phyloP scores from a whole-genome alignment of 495 filamentous ascomycete species.

The Hypoxylon fuscum region DNA sequence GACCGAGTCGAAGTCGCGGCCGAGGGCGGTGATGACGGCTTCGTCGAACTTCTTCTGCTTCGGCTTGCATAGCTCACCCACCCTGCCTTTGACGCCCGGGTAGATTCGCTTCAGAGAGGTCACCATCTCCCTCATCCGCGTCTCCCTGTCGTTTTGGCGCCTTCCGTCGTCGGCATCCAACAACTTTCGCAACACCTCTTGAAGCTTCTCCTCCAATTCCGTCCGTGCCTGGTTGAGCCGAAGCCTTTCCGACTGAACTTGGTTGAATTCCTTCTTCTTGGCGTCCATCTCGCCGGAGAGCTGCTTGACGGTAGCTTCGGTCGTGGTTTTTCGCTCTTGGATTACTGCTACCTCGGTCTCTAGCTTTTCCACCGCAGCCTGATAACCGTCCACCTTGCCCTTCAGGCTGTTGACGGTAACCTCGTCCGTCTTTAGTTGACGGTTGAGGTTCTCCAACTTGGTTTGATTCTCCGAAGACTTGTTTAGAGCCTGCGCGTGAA shows the following conservation, averaged over 20 bases:
- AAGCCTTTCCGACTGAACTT: conserved; percentile 83
- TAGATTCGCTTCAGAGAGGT: conserved; percentile 88
- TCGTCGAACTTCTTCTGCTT: conserved; percentile 96
- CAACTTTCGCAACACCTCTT: conserved; percentile 79
- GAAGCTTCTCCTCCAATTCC: conserved; percentile 90
- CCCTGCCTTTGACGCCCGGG: conserved; percentile 87
- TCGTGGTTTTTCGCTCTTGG: conserved; percentile 68
- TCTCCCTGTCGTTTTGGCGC: conserved; percentile 83
- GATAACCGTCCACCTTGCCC: conserved; percentile 80
- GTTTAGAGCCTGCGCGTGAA: conserved; percentile 86
- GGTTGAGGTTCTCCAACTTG: conserved; percentile 82
- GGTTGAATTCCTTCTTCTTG: conserved; percentile 91
- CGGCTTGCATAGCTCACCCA: conserved; percentile 92
- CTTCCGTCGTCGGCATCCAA: conserved; percentile 83
- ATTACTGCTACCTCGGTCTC: conserved; percentile 76
- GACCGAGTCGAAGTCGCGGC: conserved; percentile 91
- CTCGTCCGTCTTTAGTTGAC: conserved; percentile 88
- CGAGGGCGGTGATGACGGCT: conserved; percentile 90
- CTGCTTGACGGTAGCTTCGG: conserved; percentile 68
- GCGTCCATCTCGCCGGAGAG: conserved; percentile 78
- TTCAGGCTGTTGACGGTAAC: conserved; percentile 86
- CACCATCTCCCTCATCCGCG: conserved; percentile 78
- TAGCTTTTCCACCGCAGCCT: conserved; percentile 76
- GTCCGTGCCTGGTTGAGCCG: conserved; percentile 79
- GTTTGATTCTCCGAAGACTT: conserved; percentile 83